Base-by-base conservation (phyloP, 768 basidiomycete species). In the Tubosaeta brunneosetosa region DNA sequence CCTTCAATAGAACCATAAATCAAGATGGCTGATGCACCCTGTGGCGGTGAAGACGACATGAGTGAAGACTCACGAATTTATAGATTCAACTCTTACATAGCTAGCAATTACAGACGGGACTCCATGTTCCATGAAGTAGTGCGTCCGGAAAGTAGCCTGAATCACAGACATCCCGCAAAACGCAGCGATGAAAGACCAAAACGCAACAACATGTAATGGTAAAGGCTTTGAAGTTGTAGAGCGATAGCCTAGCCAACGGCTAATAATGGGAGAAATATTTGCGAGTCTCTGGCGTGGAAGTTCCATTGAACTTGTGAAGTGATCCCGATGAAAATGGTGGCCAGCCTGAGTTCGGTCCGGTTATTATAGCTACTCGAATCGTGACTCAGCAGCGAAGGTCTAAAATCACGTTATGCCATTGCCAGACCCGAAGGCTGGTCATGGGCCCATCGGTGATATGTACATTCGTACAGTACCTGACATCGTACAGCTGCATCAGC, bases 21-120 rank as follows among this genome's bases (percentile, higher is more conserved):
- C 41, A 83, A 69, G 9, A 81, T 76, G 6, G 81, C 81, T 11
- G 77, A 77, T 22, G 80, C 80, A 19, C 77, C 81, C 82, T 82
- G 59, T 25, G 12, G 17, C 44, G 32, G 49, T 6, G n/a, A n/a
- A 41, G 34, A 45, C 14, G 11, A 26, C 26, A 29, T 50, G 16
- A 8, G 38, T 40, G 16, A 48, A 25, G 10, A 22, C 22, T 22
- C 22, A 17, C 38, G 9, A 22, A 40, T 1, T 4, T 11, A 29
- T 16, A 19, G 47, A 36, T n/a, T 13, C 46, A 40, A 54, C 17
- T 17, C 60, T 60, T 52, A 63, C 64, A 61, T 49, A 53, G 41
- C 56, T 66, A 4, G 53, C 63, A 17, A 66, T 40, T 25, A 66
- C 50, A 3, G 55, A 14, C 25, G 61, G 80, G 1, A 79, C 78